phyloP scores from a whole-genome alignment of 495 filamentous ascomycete genomes.

The Pseudevernia furfuracea region DNA sequence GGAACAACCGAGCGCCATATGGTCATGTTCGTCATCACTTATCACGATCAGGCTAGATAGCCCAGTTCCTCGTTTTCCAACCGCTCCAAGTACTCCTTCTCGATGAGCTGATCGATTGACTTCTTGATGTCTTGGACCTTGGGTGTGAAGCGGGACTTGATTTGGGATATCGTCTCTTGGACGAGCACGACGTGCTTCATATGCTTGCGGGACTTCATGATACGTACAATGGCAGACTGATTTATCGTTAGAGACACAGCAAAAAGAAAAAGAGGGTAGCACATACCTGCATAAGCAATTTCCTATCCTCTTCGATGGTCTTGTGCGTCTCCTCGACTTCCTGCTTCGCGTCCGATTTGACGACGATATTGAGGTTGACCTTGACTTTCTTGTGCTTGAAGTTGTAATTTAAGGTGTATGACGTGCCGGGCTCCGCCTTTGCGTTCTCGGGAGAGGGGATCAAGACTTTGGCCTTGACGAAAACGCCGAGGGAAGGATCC shows the following conservation, averaged over 20 bases:
- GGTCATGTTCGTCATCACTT: not conserved
- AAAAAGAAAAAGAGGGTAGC: constrained; percentile 9
- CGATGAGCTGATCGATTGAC: constrained; percentile 95
- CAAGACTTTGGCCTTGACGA: constrained; percentile 87
- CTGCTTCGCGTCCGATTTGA: constrained; percentile 90
- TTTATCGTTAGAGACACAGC: constrained; percentile 19
- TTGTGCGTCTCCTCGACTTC: constrained; percentile 97
- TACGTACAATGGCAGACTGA: constrained; percentile 94
- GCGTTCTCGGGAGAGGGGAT: constrained; percentile 57
- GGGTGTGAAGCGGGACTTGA: constrained; percentile 87
- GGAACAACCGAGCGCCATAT: not conserved
- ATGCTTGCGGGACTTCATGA: constrained; percentile 99
- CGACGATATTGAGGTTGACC: constrained; percentile 88
- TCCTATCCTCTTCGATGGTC: constrained; percentile 97
- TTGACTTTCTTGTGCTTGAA: constrained; percentile 98
- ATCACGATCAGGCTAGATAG: constrained; percentile 60
- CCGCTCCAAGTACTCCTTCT: constrained; percentile 98
- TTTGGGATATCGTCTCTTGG: constrained; percentile 88
- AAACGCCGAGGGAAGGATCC: constrained; percentile 73
- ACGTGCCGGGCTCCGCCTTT: constrained; percentile 68
- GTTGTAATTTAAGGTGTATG: constrained; percentile 76
- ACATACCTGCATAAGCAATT: constrained; percentile 91
- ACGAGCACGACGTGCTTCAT: constrained; percentile 95
- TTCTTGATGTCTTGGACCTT: constrained; percentile 97
- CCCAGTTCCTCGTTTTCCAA: constrained; percentile 82